Conservation (phyloP, 768 basidiomycete genomes). For the Tricholoma saponaceum region DNA sequence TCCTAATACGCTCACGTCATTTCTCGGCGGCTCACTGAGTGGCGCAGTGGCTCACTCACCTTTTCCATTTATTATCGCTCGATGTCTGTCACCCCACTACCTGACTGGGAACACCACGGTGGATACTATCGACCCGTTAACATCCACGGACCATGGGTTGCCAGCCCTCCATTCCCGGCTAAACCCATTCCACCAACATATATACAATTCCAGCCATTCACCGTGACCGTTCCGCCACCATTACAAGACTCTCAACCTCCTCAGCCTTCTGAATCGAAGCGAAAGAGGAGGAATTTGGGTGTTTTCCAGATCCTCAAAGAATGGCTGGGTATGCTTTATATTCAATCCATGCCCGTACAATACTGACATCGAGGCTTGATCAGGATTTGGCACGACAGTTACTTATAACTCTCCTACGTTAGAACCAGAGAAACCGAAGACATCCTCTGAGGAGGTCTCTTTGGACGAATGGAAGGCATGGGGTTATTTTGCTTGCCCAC, state of each 20-base stretch:
- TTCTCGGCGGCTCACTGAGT: not conserved
- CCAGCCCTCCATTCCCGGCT: slow-evolving; percentile 17
- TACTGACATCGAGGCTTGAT: not conserved
- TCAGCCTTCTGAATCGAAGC: not conserved
- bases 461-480: slow-evolving; percentile 48
- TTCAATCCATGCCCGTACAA: not conserved
- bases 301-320: not conserved
- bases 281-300: not conserved
- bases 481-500: slow-evolving; percentile 50
- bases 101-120: slow-evolving; percentile 19
- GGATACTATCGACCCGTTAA: slow-evolving; percentile 25
- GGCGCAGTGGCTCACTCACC: not conserved
- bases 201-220: slow-evolving; percentile 12
- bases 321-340: not conserved
- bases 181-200: slow-evolving; percentile 18
- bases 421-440: not conserved
- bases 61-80: not conserved
- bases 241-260: not conserved
- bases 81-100: not conserved
- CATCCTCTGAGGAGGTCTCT: not conserved
- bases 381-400: not conserved
- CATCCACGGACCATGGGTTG: slow-evolving; percentile 23
- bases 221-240: not conserved
- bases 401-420: not conserved
- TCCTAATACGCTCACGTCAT: not conserved